Conservation (phyloP, 192 early-diverging fungal genomes). For the Podila epicladia region DNA sequence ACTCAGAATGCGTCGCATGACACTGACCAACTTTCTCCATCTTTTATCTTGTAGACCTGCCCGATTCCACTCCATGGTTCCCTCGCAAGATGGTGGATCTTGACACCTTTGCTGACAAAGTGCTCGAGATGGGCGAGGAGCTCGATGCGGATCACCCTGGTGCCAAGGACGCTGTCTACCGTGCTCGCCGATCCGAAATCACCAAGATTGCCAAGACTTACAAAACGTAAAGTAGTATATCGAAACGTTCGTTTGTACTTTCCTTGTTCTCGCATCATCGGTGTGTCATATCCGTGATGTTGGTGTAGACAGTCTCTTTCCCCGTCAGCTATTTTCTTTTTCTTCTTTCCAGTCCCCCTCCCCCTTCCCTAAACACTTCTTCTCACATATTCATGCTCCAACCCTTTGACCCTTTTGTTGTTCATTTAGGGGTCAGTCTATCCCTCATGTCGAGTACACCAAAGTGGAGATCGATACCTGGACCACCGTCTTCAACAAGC, state of each 20-base stretch:
- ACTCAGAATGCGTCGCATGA: background rate
- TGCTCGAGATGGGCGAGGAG: conserved; percentile 91
- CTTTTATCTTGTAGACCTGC: background rate
- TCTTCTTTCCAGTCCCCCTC: background rate
- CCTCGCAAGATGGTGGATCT: conserved; percentile 92
- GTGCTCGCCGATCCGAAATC: conserved; percentile 85
- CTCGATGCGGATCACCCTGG: conserved; percentile 92
- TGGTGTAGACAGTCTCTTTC: background rate
- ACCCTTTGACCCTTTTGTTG: too few relatives aligned
- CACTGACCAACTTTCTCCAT: background rate
- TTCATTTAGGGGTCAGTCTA: conserved; percentile 69
- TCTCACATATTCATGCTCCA: background rate
- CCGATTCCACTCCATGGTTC: conserved; percentile 85
- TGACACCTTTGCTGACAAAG: conserved; percentile 91
- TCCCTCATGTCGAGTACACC: conserved; percentile 87
- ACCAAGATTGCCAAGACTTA: conserved; percentile 83
- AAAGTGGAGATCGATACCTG: conserved; percentile 84
- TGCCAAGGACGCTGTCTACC: conserved; percentile 86
- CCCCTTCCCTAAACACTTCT: background rate
- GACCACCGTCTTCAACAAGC: conserved; percentile 79
- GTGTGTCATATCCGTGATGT: too few relatives aligned
- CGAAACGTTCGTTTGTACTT: background rate
- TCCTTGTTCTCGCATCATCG: too few relatives aligned
- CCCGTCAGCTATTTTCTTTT: background rate
- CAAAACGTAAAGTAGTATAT: conserved; percentile 20